phyloP scores from a whole-genome alignment of 179 eudicot genomes.

The Heliamphora pulchella region DNA sequence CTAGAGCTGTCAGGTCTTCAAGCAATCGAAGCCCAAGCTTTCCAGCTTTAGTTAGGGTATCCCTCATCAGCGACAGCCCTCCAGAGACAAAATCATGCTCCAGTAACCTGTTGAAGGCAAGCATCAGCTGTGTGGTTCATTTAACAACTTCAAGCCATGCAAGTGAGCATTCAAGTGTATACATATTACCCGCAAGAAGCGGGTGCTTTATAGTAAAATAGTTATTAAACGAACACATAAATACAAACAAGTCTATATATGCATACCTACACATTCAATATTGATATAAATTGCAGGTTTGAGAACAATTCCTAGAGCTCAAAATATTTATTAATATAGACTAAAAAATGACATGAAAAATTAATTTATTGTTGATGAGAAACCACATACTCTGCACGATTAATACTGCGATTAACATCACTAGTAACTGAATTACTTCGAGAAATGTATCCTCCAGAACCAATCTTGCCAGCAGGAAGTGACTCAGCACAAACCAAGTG shows the following conservation, averaged over 20 bases:
- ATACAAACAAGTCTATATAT: neutral
- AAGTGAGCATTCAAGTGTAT: neutral
- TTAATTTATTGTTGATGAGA: neutral
- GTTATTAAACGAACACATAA: neutral
- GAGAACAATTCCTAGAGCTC: neutral
- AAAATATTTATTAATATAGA: neutral
- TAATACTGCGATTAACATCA: slow-evolving; percentile 80
- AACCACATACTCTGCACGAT: slow-evolving; percentile 63
- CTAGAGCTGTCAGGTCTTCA: slow-evolving; percentile 98
- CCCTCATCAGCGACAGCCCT: slow-evolving; percentile 52
- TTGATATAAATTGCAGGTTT: neutral
- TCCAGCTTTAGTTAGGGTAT: slow-evolving; percentile 62
- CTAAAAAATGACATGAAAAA: neutral
- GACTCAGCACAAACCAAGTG: slow-evolving; percentile 74
- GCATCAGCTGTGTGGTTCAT: slow-evolving; percentile 4
- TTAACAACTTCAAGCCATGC: neutral
- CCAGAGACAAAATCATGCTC: slow-evolving; percentile 54
- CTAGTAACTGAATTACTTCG: slow-evolving; percentile 80
- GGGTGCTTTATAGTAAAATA: neutral
- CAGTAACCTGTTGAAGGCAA: slow-evolving; percentile 36
- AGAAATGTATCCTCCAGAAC: slow-evolving; percentile 70
- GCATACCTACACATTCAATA: neutral
- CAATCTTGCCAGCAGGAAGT: slow-evolving; percentile 73
- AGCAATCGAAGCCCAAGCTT: slow-evolving; percentile 78
- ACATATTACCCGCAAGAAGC: neutral